Evolutionary conservation across 768 basidiomycete species (phyloP).

Genomic region (Pleurotus eryngii): DNA sequence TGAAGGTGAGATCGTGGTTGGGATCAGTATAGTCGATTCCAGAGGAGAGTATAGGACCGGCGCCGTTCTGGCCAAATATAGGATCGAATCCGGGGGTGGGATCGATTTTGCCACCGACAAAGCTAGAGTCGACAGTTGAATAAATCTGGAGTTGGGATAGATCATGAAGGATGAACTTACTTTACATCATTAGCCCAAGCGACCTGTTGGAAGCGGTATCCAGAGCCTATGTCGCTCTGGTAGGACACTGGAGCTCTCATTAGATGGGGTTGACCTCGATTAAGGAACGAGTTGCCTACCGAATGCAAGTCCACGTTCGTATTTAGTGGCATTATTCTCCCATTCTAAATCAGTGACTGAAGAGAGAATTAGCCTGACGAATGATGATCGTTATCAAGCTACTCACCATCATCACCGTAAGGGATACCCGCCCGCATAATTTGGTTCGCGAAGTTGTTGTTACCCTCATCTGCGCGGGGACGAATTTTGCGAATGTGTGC

Average conservation of each 20-base stretch:
- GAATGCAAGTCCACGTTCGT: constrained; percentile 1
- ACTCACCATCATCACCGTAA: constrained; percentile 24
- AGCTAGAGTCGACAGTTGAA: background rate
- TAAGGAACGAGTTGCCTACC: background rate
- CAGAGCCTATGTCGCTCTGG: constrained; percentile 1
- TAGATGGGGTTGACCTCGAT: background rate
- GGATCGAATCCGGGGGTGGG: background rate
- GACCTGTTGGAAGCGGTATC: constrained; percentile 5
- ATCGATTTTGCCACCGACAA: background rate
- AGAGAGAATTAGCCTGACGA: background rate
- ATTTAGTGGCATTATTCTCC: background rate
- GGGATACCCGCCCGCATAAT: constrained; percentile 32
- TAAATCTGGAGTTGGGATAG: background rate
- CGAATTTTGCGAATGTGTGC: constrained; percentile 24
- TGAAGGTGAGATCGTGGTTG: background rate
- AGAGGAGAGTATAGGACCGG: background rate
- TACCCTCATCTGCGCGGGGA: constrained; percentile 22
- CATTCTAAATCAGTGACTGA: background rate
- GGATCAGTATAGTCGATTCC: background rate
- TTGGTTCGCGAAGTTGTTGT: constrained; percentile 10
- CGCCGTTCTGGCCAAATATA: background rate
- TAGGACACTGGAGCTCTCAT: background rate
- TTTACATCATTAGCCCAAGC: background rate
- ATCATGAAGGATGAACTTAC: background rate
- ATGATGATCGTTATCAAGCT: background rate